A percentile compares a stretch with the other conserved stretches of the same genome.
phyloP scores from a whole-genome alignment of 2,329 filamentous ascomycete genomes.

The Davidsoniella australis region DNA sequence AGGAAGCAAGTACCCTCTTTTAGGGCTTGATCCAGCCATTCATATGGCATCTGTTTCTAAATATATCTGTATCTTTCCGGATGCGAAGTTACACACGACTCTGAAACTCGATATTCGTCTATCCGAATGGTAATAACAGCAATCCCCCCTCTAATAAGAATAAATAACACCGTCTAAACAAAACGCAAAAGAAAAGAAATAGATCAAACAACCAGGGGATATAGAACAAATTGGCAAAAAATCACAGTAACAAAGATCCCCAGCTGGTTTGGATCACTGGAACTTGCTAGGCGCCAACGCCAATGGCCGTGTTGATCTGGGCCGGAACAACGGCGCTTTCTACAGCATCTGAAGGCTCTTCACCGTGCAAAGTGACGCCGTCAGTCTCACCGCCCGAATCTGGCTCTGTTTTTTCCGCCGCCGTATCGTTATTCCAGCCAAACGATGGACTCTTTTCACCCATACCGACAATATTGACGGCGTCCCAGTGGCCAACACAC shows the following conservation, averaged over 20 bases:
- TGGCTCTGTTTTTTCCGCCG: background rate
- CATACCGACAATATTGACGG: constrained; percentile 10
- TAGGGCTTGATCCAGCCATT: too few species aligned
- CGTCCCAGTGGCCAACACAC: constrained; percentile 5
- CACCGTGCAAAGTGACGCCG: constrained; percentile 13
- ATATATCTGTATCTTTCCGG: too few species aligned
- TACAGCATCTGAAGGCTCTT: constrained; percentile 3
- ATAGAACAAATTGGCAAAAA: constrained; percentile 2
- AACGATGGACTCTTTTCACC: constrained; percentile 11
- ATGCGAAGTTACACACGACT: too few species aligned
- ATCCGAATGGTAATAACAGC: too few species aligned
- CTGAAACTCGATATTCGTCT: too few species aligned
- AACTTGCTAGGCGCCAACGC: background rate
- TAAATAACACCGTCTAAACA: background rate
- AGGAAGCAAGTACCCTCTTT: too few species aligned
- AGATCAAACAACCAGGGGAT: background rate
- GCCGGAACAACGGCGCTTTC: constrained; percentile 5
- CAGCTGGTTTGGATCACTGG: background rate
- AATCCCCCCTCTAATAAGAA: too few species aligned
- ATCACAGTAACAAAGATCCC: background rate
- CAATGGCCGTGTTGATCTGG: background rate
- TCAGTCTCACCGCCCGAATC: constrained; percentile 8
- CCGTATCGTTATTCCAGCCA: constrained; percentile 7
- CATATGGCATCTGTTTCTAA: too few species aligned
- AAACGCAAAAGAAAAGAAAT: background rate